Conservation (phyloP, 306 rosid genomes). For the Nissolia schottii region DNA sequence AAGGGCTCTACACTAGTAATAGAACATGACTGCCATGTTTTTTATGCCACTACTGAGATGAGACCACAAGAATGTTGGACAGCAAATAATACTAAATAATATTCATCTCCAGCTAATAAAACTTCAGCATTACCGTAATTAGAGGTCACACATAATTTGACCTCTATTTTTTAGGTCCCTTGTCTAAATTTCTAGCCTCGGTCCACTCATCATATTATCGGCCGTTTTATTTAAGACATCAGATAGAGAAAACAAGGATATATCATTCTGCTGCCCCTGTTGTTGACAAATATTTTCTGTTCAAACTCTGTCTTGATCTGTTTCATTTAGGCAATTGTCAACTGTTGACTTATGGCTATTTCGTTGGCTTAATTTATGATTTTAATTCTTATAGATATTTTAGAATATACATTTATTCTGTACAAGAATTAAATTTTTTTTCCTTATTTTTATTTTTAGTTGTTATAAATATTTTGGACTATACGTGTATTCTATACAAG, state of each 20-base stretch:
- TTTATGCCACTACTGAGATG: not conserved
- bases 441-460: too few relatives aligned
- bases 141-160: not conserved
- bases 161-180: not conserved
- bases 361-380: too few relatives aligned
- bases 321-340: not conserved
- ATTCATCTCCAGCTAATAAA: not conserved
- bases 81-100: not conserved
- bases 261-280: not conserved
- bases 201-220: not conserved
- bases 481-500: too few relatives aligned
- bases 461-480: too few relatives aligned
- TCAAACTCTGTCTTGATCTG: not conserved
- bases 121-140: not conserved
- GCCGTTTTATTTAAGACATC: not conserved
- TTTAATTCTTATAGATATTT: too few relatives aligned
- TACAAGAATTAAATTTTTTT: too few relatives aligned
- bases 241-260: not conserved
- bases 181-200: not conserved
- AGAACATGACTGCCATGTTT: not conserved
- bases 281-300: not conserved
- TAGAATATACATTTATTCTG: too few relatives aligned
- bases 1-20: too few relatives aligned
- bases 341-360: too few relatives aligned
- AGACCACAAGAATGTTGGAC: not conserved